Evolutionary conservation across 2,329 filamentous ascomycete genomes (phyloP).

Genomic region (Cytospora leucostoma): DNA sequence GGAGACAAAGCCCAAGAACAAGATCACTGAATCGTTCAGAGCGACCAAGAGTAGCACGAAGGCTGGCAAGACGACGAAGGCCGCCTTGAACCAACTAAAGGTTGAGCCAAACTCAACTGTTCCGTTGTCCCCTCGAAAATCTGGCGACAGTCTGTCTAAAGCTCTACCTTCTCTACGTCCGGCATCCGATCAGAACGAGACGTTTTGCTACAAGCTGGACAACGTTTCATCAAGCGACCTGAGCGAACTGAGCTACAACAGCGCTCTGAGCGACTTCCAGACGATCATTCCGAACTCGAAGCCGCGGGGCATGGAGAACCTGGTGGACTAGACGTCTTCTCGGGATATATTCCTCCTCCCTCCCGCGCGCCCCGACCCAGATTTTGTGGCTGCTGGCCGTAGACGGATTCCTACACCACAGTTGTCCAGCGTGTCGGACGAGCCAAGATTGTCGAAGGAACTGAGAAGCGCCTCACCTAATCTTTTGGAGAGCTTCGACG

Average conservation of each 20-base stretch:
- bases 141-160: conserved; percentile 24
- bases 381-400: not conserved
- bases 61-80: conserved; percentile 28
- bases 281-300: conserved; percentile 49
- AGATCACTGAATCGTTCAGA: conserved; percentile 47
- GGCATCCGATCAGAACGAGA: conserved; percentile 31
- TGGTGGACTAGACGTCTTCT: conserved; percentile 38
- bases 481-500: not conserved
- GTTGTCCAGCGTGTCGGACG: not conserved
- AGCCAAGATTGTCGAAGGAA: not conserved
- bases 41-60: conserved; percentile 42
- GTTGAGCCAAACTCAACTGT: conserved; percentile 32
- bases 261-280: conserved; percentile 29
- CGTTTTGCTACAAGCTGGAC: conserved; percentile 18
- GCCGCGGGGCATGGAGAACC: conserved; percentile 43
- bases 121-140: conserved; percentile 31
- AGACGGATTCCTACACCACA: not conserved
- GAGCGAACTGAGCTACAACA: conserved; percentile 27
- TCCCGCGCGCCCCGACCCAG: not conserved
- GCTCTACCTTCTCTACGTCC: conserved; percentile 33
- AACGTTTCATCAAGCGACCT: conserved; percentile 22
- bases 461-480: not conserved
- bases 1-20: conserved; percentile 41
- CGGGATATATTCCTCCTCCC: not conserved
- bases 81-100: conserved; percentile 31